Percentiles rank a stretch among this genome's conserved stretches.
phyloP scores from a whole-genome alignment of 352 stramenopile genomes.

The Globisporangium irregulare region DNA sequence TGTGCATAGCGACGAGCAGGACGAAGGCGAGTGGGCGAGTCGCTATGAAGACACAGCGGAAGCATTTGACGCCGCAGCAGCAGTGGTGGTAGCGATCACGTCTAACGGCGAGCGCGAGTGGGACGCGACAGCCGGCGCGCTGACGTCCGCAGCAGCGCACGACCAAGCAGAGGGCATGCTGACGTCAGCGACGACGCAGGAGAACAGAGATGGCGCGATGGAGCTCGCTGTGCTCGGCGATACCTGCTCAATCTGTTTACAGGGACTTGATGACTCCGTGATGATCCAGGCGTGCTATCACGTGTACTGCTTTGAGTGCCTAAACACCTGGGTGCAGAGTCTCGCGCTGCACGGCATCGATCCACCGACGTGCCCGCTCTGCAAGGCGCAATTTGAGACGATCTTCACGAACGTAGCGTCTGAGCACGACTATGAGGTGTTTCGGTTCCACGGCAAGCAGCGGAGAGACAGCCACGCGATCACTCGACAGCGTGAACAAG shows the following conservation, averaged over 20 bases:
- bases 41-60: constrained; percentile 24
- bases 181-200: constrained; percentile 4
- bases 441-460: constrained; percentile 39
- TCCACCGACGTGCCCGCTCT: constrained; percentile 58
- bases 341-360: constrained; percentile 54
- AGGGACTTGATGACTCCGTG: constrained; percentile 47
- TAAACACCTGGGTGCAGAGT: constrained; percentile 59
- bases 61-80: not conserved
- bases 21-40: constrained; percentile 49
- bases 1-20: constrained; percentile 22
- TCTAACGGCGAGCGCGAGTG: constrained; percentile 15
- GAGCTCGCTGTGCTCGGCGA: constrained; percentile 67
- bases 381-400: constrained; percentile 55
- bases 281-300: constrained; percentile 67
- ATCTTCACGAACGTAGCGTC: constrained; percentile 62
- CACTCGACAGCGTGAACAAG: constrained; percentile 21
- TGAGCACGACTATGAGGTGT: constrained; percentile 57
- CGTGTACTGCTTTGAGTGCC: constrained; percentile 70
- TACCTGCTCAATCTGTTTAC: constrained; percentile 67
- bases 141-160: constrained; percentile 22
- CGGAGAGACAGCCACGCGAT: constrained; percentile 10
- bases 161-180: constrained; percentile 12
- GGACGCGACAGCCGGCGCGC: constrained; percentile 17
- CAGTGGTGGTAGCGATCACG: not conserved
- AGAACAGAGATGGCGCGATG: constrained; percentile 21